These are phyloP conservation scores for Xylogone sp. DNA, from an alignment of 2,329 filamentous ascomycete species.

Conservation along the genomic window DNA sequence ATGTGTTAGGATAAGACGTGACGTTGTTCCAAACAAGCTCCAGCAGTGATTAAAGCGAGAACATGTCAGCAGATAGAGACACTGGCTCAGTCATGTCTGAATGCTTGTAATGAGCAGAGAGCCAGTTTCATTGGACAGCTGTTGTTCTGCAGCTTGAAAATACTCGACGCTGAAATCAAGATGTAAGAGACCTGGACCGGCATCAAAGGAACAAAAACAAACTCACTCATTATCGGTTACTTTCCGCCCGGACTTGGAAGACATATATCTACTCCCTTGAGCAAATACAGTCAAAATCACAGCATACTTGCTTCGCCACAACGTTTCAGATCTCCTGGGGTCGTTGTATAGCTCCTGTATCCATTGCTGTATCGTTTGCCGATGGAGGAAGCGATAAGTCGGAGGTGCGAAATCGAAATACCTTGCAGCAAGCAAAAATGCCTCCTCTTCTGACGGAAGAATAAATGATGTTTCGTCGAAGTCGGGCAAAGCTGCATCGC, in stretches of 20 bases:
- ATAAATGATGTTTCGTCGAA: constrained; percentile 21
- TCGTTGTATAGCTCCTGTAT: constrained; percentile 19
- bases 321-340: neutral
- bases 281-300: constrained; percentile 41
- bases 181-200: neutral
- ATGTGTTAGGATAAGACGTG: constrained; percentile 48
- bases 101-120: constrained; percentile 51
- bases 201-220: neutral
- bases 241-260: neutral
- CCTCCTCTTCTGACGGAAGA: constrained; percentile 30
- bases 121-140: constrained; percentile 47
- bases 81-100: constrained; percentile 53
- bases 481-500: constrained; percentile 28
- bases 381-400: constrained; percentile 55
- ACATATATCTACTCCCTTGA: constrained; percentile 32
- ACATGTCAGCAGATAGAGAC: constrained; percentile 54
- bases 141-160: constrained; percentile 27
- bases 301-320: constrained; percentile 19
- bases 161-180: constrained; percentile 2
- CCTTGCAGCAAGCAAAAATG: constrained; percentile 41
- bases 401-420: constrained; percentile 60
- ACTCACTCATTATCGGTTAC: neutral
- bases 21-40: constrained; percentile 54
- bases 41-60: constrained; percentile 58
- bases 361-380: constrained; percentile 48